Evolutionary conservation across 495 filamentous ascomycete genomes (phyloP).

Genomic region (Xylaria intraflava): DNA sequence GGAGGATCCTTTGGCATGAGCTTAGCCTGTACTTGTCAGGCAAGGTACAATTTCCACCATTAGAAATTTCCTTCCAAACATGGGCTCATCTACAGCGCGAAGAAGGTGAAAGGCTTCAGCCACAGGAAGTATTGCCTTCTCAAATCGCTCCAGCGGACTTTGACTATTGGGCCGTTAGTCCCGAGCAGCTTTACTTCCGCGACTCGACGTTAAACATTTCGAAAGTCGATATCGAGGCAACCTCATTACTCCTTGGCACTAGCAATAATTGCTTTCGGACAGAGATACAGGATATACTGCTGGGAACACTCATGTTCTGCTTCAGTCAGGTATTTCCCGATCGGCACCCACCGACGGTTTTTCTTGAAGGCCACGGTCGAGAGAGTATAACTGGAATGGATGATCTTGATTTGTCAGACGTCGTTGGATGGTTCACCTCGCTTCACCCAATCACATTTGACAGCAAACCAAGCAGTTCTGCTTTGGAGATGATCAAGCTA

Average conservation of each 20-base stretch:
- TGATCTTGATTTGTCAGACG: not conserved
- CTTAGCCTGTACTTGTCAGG: constrained; percentile 30
- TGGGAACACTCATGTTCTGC: not conserved
- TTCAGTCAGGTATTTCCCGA: not conserved
- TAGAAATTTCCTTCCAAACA: not conserved
- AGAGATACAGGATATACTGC: not conserved
- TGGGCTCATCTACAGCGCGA: not conserved
- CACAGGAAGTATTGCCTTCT: too few relatives aligned
- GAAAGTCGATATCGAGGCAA: not conserved
- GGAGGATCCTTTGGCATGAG: constrained; percentile 50
- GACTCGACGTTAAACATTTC: too few relatives aligned
- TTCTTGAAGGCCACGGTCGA: not conserved
- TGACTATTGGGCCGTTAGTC: not conserved
- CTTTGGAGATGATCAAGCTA: not conserved
- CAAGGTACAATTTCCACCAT: not conserved
- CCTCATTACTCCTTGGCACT: not conserved
- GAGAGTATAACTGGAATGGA: not conserved
- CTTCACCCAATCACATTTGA: not conserved
- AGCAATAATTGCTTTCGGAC: not conserved
- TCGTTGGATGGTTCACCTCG: not conserved
- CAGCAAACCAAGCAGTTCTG: not conserved
- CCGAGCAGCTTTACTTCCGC: too few relatives aligned
- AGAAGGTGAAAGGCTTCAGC: not conserved
- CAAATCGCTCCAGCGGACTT: too few relatives aligned
- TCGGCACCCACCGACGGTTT: not conserved